These are phyloP conservation scores for Candida patagonica DNA, from an alignment of 805 yeast genomes.

Conservation along the genomic window DNA sequence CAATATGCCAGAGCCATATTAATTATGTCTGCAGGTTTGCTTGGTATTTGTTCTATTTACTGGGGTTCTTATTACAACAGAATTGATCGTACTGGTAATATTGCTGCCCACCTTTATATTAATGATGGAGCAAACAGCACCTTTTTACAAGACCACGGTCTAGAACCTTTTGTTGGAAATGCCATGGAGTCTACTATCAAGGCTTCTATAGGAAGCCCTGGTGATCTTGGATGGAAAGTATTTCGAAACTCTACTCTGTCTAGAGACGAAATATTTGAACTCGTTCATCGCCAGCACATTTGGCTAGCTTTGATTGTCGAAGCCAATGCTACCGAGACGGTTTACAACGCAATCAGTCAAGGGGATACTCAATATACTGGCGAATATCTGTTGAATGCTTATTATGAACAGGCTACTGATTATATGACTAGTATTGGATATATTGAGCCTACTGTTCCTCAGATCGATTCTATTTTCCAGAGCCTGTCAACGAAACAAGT, in stretches of 20 bases:
- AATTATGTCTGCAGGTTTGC: constrained; percentile 7
- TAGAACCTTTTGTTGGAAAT: background rate
- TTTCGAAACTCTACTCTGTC: constrained; percentile 19
- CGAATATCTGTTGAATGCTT: constrained; percentile 29
- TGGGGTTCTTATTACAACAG: constrained; percentile 41
- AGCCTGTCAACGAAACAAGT: constrained; percentile 16
- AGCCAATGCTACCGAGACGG: constrained; percentile 37
- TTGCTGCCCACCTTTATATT: constrained; percentile 33
- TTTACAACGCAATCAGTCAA: constrained; percentile 32
- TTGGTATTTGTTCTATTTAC: constrained; percentile 36
- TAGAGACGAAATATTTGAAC: constrained; percentile 33
- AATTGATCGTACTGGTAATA: constrained; percentile 24
- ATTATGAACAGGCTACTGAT: constrained; percentile 61
- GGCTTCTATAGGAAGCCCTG: constrained; percentile 10
- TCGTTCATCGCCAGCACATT: constrained; percentile 45
- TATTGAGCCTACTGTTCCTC: constrained; percentile 36
- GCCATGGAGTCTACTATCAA: constrained; percentile 5
- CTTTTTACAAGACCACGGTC: constrained; percentile 6
- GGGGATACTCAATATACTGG: constrained; percentile 23
- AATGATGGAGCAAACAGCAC: constrained; percentile 23
- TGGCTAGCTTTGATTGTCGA: constrained; percentile 56
- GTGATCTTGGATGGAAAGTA: constrained; percentile 25
- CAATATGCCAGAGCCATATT: background rate
- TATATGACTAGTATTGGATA: constrained; percentile 37
- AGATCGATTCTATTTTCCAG: constrained; percentile 29